Evolutionary conservation across 768 basidiomycete genomes (phyloP), one percentile per base, ranked within the genome.

Genomic region (Tricholoma terreum): DNA sequence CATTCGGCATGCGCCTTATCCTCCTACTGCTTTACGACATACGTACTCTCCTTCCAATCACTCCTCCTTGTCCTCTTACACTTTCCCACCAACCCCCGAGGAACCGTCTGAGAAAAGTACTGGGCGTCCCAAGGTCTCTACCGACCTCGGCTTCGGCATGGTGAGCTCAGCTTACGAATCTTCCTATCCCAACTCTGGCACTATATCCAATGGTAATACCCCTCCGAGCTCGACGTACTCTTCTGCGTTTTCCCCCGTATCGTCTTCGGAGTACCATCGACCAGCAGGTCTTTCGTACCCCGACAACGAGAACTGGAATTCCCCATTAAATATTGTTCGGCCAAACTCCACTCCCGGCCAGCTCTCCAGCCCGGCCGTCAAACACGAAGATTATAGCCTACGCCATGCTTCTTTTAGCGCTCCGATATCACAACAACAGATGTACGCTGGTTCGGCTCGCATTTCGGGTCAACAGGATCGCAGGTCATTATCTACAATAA

Each of bases 391-490:
- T 58, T 60, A 61, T 69, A 72, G 72, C 66, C 69, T 86, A 66
- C 84, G 86, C 71, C 86, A 87, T 77, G 74, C 84, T 66, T 85
- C 86, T 62, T 83, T 86, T 74, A 82, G 77, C 73, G 75, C 80
- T 52, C 72, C 82, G 60, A 78, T 82, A 72, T 74, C 80, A 67
- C 80, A 80, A 69, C 77, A 80, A 71, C 82, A 81, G 56, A 82
- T 89, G 79, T 89, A 80, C 70, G 76, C 79, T 69, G 83, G 80
- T 70, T 78, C 86, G 67, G 80, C 83, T 69, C 88, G 88, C 70
- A 87, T 89, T 65, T 81, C 86, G 67, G 84, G 81, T 62, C 87
- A 87, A 69, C n/a, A n/a, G n/a, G 84, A 85, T 77, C 81, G 84
- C 67, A 80, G 85, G 71, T 77, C 74, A 43, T 61, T 77, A 64